A percentile compares a stretch with the other conserved stretches of the same genome.
Evolutionary conservation across 257 asterid genomes (phyloP).

Genomic region (Sherardia arvensis): DNA sequence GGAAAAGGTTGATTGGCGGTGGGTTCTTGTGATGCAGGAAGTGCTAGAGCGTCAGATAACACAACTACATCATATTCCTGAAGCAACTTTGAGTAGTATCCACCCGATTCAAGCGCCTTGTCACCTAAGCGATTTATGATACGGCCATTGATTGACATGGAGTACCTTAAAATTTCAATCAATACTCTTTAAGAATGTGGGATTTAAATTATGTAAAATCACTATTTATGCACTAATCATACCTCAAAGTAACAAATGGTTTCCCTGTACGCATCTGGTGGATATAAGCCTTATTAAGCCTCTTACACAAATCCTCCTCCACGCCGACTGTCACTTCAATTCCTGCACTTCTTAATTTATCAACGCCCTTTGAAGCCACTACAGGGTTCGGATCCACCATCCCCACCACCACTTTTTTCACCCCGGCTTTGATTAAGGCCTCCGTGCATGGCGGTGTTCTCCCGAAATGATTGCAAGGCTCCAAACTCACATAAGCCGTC

Average conservation of each 20-base stretch:
- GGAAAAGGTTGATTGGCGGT: slow-evolving; percentile 79
- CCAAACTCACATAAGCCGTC: slow-evolving; percentile 77
- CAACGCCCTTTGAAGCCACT: slow-evolving; percentile 72
- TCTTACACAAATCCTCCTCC: slow-evolving; percentile 73
- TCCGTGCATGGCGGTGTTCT: too few species aligned
- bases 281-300: slow-evolving; percentile 64
- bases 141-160: too few species aligned
- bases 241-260: too few species aligned
- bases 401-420: slow-evolving; percentile 72
- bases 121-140: too few species aligned
- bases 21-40: too few species aligned
- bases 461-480: too few species aligned
- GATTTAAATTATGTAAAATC: neutral
- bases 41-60: too few species aligned
- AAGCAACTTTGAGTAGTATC: too few species aligned
- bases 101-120: too few species aligned
- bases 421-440: slow-evolving; percentile 78
- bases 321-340: too few species aligned
- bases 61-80: too few species aligned
- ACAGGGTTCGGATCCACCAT: slow-evolving; percentile 93
- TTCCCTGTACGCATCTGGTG: slow-evolving; percentile 73
- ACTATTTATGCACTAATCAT: neutral
- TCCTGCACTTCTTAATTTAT: slow-evolving; percentile 62
- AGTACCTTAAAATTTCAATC: slow-evolving; percentile 1
- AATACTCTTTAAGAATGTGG: neutral